Percentiles rank a stretch among this genome's conserved stretches.
These are phyloP conservation scores for Leccinum pachyderme DNA, from an alignment of 1,284 basidiomycete species.

Conservation along the genomic window DNA sequence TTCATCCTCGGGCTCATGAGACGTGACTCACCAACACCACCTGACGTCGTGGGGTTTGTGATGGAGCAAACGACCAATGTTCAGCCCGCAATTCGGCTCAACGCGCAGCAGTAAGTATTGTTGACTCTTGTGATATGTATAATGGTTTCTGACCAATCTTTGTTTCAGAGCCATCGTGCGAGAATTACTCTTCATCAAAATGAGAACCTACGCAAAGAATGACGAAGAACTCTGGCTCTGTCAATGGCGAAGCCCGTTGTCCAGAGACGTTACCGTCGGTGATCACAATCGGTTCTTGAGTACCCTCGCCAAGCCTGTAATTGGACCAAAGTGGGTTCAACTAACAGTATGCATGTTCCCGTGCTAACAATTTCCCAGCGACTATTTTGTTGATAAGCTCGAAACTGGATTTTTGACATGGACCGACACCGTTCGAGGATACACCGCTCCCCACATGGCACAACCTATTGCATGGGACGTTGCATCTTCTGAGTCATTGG, in stretches of 20 bases:
- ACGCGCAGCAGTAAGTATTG: constrained; percentile 61
- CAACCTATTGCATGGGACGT: constrained; percentile 64
- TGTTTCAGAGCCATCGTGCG: constrained; percentile 66
- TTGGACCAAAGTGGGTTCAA: constrained; percentile 28
- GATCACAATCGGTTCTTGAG: constrained; percentile 49
- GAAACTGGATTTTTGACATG: constrained; percentile 87
- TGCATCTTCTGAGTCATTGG: constrained; percentile 58
- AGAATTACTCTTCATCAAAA: constrained; percentile 77
- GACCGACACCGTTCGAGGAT: constrained; percentile 72
- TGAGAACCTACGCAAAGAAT: constrained; percentile 75
- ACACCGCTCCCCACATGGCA: constrained; percentile 44
- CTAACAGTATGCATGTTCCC: background rate
- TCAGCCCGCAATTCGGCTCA: constrained; percentile 76
- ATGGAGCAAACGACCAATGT: constrained; percentile 70
- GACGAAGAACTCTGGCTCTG: constrained; percentile 77
- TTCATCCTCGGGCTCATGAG: constrained; percentile 75
- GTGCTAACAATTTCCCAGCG: constrained; percentile 31
- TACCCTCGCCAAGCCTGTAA: constrained; percentile 42
- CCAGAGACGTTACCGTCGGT: constrained; percentile 50
- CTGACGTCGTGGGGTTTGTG: constrained; percentile 69
- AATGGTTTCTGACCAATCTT: constrained; percentile 14
- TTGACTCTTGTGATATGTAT: constrained; percentile 13
- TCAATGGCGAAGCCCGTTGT: constrained; percentile 77
- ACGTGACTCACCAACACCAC: constrained; percentile 68
- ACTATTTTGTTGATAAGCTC: constrained; percentile 74